Conservation (phyloP, 768 basidiomycete genomes). For the Gymnopilus junonius region DNA sequence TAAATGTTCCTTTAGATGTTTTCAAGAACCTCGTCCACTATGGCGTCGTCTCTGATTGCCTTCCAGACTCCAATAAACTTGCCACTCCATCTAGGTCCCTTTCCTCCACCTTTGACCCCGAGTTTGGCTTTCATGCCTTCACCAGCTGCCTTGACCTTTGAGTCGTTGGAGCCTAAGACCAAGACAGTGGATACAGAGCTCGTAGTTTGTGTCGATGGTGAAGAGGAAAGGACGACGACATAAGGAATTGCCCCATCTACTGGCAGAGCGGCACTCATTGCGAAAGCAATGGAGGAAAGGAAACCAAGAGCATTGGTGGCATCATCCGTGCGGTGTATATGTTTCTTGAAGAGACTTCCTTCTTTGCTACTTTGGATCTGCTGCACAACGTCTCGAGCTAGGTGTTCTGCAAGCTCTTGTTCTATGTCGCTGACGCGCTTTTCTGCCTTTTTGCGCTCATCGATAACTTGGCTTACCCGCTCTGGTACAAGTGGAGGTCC, state of each 20-base stretch:
- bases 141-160: conserved; percentile 60
- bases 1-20: conserved; percentile 18
- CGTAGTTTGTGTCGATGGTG: conserved; percentile 57
- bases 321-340: conserved; percentile 67
- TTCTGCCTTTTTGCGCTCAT: conserved; percentile 67
- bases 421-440: conserved; percentile 76
- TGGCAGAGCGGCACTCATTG: conserved; percentile 38
- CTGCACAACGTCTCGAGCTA: conserved; percentile 45
- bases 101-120: conserved; percentile 78
- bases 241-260: conserved; percentile 33
- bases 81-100: conserved; percentile 77
- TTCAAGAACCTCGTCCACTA: conserved; percentile 44
- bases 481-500: conserved; percentile 69
- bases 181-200: conserved; percentile 59
- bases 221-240: conserved; percentile 62
- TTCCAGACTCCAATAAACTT: conserved; percentile 72
- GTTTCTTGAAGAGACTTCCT: conserved; percentile 43
- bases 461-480: conserved; percentile 67
- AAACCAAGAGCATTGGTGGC: conserved; percentile 60
- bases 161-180: conserved; percentile 63
- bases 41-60: conserved; percentile 44
- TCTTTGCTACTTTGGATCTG: conserved; percentile 22
- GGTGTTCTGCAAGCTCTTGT: conserved; percentile 56
- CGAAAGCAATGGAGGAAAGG: conserved; percentile 58
- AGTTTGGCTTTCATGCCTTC: conserved; percentile 60